These are phyloP conservation scores for Cutaneotrichosporon daszewskae DNA, from an alignment of 1,284 basidiomycete genomes.

Conservation along the genomic window DNA sequence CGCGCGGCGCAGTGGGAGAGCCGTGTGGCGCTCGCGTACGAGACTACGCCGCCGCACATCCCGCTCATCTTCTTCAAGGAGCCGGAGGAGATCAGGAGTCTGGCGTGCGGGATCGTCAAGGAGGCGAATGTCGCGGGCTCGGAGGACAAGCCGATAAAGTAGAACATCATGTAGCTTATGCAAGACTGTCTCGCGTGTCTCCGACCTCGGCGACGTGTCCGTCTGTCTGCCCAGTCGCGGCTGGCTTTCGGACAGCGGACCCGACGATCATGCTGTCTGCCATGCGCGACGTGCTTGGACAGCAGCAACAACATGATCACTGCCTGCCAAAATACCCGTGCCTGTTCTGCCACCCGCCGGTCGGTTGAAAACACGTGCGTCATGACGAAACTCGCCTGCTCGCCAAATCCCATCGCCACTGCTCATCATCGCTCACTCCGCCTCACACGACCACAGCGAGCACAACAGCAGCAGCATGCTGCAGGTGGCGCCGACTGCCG, in stretches of 20 bases:
- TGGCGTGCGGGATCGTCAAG: constrained; percentile 7
- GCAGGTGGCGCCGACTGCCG: neutral
- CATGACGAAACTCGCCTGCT: neutral
- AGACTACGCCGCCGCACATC: constrained; percentile 16
- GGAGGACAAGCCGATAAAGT: too few species aligned
- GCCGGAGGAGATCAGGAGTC: constrained; percentile 26
- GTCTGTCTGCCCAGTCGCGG: too few species aligned
- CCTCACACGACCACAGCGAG: neutral
- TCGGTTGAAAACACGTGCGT: neutral
- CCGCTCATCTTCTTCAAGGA: constrained; percentile 30
- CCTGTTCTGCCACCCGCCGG: neutral
- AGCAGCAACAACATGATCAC: too few species aligned
- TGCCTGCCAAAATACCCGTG: too few species aligned
- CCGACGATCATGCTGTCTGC: too few species aligned
- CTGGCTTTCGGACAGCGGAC: too few species aligned
- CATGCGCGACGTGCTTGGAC: too few species aligned
- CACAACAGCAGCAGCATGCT: constrained; percentile 2
- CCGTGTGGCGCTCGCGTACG: constrained; percentile 20
- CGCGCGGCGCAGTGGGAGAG: constrained; percentile 32
- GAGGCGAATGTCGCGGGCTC: too few species aligned
- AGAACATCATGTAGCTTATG: too few species aligned
- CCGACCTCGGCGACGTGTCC: too few species aligned
- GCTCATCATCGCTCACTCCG: neutral
- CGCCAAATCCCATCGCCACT: neutral
- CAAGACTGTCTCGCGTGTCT: too few species aligned